Evolutionary conservation across 2,329 filamentous ascomycete genomes (phyloP).

Genomic region (Alternaria burnsii): DNA sequence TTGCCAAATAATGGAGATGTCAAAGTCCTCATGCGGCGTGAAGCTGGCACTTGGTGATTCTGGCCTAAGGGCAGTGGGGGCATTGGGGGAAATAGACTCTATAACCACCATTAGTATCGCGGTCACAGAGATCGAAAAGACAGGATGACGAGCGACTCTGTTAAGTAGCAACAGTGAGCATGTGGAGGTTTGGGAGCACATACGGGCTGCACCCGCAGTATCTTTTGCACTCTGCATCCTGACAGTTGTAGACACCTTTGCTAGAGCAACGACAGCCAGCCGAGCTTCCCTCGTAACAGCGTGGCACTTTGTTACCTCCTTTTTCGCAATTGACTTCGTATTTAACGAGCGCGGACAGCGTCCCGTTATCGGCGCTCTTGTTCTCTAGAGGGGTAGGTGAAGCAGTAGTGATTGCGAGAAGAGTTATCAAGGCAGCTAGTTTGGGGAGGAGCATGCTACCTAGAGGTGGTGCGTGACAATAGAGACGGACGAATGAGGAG

Average conservation of each 20-base stretch:
- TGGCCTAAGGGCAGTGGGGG: neutral
- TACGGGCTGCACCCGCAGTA: constrained; percentile 2
- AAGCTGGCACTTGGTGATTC: neutral
- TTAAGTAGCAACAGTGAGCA: neutral
- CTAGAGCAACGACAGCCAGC: constrained; percentile 1
- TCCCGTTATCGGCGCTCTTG: neutral
- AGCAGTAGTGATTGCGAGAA: constrained; percentile 1
- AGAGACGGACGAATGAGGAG: constrained; percentile 1
- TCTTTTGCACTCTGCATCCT: neutral
- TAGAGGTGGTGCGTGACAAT: neutral
- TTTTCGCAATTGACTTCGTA: constrained; percentile 1
- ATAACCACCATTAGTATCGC: neutral
- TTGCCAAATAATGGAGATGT: constrained; percentile 10
- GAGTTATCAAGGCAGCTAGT: neutral
- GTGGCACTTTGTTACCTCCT: constrained; percentile 1
- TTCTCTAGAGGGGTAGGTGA: neutral
- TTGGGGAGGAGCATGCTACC: neutral
- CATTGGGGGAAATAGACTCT: neutral
- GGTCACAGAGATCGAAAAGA: neutral
- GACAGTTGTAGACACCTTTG: neutral
- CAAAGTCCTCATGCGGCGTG: constrained; percentile 9
- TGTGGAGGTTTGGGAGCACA: constrained; percentile 1
- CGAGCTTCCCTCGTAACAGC: constrained; percentile 8
- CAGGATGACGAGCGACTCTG: neutral
- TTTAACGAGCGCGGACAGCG: neutral